Conservation (phyloP, 805 yeast species). For the Metschnikowia baotianmanensis region DNA sequence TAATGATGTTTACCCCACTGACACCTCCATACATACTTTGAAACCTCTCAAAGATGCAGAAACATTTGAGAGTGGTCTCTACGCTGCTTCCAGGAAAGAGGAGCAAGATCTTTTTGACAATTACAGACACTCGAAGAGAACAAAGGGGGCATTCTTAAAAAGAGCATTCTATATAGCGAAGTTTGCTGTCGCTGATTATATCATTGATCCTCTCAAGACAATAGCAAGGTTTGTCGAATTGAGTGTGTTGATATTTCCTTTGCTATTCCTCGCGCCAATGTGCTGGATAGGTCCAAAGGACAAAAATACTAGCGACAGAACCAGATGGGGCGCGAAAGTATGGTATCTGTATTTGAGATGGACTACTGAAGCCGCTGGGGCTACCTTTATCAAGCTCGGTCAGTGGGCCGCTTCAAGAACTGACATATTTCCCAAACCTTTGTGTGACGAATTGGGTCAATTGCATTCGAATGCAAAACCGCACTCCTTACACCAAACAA, state of each 20-base stretch:
- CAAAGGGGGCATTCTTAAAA: constrained; percentile 22
- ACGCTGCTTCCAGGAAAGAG: constrained; percentile 57
- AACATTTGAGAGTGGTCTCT: constrained; percentile 70
- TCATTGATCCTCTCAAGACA: constrained; percentile 70
- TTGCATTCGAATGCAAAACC: constrained; percentile 81
- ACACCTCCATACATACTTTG: constrained; percentile 34
- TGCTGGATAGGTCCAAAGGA: constrained; percentile 51
- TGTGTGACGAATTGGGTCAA: constrained; percentile 73
- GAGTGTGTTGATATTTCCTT: constrained; percentile 65
- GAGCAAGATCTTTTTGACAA: constrained; percentile 35
- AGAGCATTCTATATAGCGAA: constrained; percentile 39
- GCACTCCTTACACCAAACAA: constrained; percentile 66
- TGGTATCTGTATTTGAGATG: constrained; percentile 71
- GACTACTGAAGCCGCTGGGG: constrained; percentile 83
- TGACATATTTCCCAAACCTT: constrained; percentile 77
- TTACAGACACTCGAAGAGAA: constrained; percentile 29
- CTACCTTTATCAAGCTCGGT: constrained; percentile 86
- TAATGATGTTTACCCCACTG: constrained; percentile 12
- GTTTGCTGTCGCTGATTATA: constrained; percentile 49
- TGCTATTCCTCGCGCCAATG: constrained; percentile 63
- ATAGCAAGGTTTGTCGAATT: constrained; percentile 68
- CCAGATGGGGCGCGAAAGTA: constrained; percentile 57
- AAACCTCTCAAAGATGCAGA: constrained; percentile 49
- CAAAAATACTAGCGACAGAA: constrained; percentile 25
- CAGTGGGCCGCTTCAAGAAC: constrained; percentile 99